These are phyloP conservation scores for Ophiostoma angusticollis DNA, from an alignment of 2,329 filamentous ascomycete species.

Conservation along the genomic window DNA sequence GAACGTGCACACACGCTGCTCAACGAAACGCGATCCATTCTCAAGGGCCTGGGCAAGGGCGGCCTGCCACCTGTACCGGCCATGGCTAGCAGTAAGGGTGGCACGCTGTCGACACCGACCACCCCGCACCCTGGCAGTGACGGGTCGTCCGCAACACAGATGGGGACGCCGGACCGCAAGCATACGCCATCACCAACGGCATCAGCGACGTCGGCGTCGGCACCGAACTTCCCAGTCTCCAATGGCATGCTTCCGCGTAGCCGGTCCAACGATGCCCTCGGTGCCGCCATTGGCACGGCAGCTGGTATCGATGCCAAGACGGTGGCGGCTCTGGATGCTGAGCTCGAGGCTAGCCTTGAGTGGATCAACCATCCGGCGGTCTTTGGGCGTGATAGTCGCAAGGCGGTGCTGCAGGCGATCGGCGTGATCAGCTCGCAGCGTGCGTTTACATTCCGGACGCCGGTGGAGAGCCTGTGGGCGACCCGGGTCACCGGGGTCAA, in stretches of 20 bases:
- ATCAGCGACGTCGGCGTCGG: conserved; percentile 31
- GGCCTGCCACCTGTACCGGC: conserved; percentile 81
- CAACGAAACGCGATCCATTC: conserved; percentile 83
- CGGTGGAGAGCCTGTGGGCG: conserved; percentile 83
- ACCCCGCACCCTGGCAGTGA: conserved; percentile 36
- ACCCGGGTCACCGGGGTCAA: conserved; percentile 69
- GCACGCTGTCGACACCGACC: conserved; percentile 30
- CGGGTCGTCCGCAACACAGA: conserved; percentile 27
- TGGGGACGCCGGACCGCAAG: conserved; percentile 39
- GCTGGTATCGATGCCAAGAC: conserved; percentile 73
- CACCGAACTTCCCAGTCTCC: conserved; percentile 25
- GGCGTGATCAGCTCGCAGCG: conserved; percentile 92
- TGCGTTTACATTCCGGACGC: conserved; percentile 83
- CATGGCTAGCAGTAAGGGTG: conserved; percentile 28
- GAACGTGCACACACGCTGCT: conserved; percentile 87
- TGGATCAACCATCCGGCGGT: conserved; percentile 97
- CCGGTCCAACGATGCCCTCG: conserved; percentile 44
- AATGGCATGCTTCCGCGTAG: conserved; percentile 32
- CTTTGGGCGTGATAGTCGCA: conserved; percentile 85
- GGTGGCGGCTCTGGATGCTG: conserved; percentile 76
- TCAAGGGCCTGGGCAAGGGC: conserved; percentile 92
- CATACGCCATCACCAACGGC: conserved; percentile 42
- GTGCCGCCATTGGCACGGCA: conserved; percentile 33
- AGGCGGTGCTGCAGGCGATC: conserved; percentile 91
- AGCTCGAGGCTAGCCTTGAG: conserved; percentile 80